Evolutionary conservation across 345 rosid species (phyloP).

Genomic region (Lenwebbia sp.): DNA sequence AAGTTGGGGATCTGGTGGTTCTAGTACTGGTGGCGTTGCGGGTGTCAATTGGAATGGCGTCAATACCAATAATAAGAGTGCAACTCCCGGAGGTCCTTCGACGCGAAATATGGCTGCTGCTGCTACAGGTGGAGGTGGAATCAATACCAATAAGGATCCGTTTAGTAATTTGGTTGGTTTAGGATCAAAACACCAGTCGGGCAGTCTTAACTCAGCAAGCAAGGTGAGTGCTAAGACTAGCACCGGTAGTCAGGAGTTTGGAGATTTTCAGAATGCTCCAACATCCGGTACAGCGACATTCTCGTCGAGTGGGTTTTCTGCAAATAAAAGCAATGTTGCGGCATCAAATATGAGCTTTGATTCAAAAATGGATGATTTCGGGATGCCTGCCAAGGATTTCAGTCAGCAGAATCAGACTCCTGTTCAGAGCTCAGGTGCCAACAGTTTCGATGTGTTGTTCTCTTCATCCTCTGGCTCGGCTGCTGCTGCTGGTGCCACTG

Average conservation of each 20-base stretch:
- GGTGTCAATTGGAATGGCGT: conserved; percentile 9
- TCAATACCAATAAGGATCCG: conserved; percentile 50
- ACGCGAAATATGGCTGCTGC: conserved; percentile 36
- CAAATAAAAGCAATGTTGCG: conserved; percentile 15
- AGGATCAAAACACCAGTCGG: conserved; percentile 48
- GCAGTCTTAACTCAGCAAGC: conserved; percentile 34
- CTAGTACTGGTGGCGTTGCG: conserved; percentile 8
- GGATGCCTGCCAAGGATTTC: conserved; percentile 30
- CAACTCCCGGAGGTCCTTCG: conserved; percentile 60
- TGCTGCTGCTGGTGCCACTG: conserved; percentile 23
- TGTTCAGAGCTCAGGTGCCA: conserved; percentile 23
- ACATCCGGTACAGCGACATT: conserved; percentile 26
- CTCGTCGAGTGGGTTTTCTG: conserved; percentile 29
- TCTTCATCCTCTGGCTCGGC: conserved; percentile 26
- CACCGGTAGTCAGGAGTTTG: conserved; percentile 28
- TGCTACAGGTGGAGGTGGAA: conserved; percentile 27
- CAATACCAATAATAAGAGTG: conserved; percentile 15
- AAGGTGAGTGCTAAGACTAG: conserved; percentile 30
- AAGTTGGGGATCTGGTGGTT: conserved; percentile 47
- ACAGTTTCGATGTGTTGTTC: conserved; percentile 62
- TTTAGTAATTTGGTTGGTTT: conserved; percentile 73
- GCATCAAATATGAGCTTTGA: conserved; percentile 21
- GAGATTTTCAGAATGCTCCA: conserved; percentile 50
- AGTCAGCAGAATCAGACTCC: conserved; percentile 33
- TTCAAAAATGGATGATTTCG: conserved; percentile 37